These are phyloP conservation scores for Exophiala lecanii-corni DNA, from an alignment of 2,329 filamentous ascomycete genomes.

Conservation along the genomic window DNA sequence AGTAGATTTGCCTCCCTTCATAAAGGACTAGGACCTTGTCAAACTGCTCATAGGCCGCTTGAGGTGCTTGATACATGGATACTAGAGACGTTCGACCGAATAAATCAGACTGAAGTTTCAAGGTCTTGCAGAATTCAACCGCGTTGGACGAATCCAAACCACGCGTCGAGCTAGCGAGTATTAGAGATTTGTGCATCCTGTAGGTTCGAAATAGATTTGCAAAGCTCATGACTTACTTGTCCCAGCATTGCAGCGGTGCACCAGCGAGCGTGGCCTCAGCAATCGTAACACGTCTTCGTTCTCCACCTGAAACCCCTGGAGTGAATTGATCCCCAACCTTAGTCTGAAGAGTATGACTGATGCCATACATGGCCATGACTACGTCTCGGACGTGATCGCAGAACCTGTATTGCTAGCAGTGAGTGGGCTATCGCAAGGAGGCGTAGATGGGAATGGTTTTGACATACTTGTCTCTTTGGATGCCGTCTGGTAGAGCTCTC, in stretches of 20 bases:
- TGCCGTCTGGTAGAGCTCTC: slow-evolving; percentile 32
- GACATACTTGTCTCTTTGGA: slow-evolving; percentile 40
- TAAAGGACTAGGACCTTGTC: slow-evolving; percentile 66
- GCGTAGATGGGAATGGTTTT: neutral
- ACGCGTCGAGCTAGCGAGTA: slow-evolving; percentile 47
- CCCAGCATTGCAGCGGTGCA: slow-evolving; percentile 41
- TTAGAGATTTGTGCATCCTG: too few relatives aligned
- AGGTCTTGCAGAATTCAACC: slow-evolving; percentile 52
- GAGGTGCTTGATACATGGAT: slow-evolving; percentile 53
- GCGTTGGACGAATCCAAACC: slow-evolving; percentile 55
- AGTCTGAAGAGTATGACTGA: slow-evolving; percentile 49
- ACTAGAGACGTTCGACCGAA: slow-evolving; percentile 48
- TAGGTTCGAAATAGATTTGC: too few relatives aligned
- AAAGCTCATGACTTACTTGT: slow-evolving; percentile 38
- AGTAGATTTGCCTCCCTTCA: slow-evolving; percentile 75
- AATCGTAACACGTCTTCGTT: slow-evolving; percentile 57
- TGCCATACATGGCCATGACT: slow-evolving; percentile 41
- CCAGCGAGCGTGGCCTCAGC: slow-evolving; percentile 48
- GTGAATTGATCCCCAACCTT: slow-evolving; percentile 53
- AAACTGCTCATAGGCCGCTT: slow-evolving; percentile 56
- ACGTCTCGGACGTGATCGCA: slow-evolving; percentile 38
- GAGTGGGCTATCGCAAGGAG: neutral
- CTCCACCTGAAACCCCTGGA: slow-evolving; percentile 57
- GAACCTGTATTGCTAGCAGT: neutral
- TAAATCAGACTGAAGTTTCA: slow-evolving; percentile 48